These are phyloP conservation scores for Themeda triandra DNA, from an alignment of 176 grass and related monocot genomes.

Conservation along the genomic window DNA sequence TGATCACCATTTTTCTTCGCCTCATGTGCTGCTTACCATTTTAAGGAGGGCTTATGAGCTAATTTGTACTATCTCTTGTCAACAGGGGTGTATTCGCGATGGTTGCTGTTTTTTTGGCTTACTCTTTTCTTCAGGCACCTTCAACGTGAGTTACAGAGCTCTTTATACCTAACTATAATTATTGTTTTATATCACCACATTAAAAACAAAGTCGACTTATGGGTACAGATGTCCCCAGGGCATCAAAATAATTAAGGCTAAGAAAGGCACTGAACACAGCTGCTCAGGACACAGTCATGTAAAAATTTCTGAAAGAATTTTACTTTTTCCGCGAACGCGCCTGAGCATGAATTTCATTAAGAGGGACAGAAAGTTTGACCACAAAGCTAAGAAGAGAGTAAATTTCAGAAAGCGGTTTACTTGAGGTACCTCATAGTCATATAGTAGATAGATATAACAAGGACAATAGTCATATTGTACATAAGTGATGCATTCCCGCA, in stretches of 20 bases:
- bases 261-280: background rate
- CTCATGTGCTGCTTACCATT: background rate
- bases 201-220: background rate
- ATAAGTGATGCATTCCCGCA: background rate
- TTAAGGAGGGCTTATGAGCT: background rate
- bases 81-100: conserved; percentile 94
- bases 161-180: background rate
- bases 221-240: background rate
- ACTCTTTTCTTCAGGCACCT: conserved; percentile 99
- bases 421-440: background rate
- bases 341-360: background rate
- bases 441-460: background rate
- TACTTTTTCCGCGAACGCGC: background rate
- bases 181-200: background rate
- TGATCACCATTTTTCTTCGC: background rate
- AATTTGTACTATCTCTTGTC: conserved; percentile 5
- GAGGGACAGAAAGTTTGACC: background rate
- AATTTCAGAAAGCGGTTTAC: background rate
- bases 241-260: background rate
- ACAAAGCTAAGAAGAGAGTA: background rate
- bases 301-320: background rate
- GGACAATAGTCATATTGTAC: background rate
- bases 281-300: background rate
- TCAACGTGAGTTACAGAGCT: conserved; percentile 71
- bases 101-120: conserved; percentile 95